These are phyloP conservation scores for Lasiosphaeris hirsuta DNA, from an alignment of 495 filamentous ascomycete genomes.

Conservation along the genomic window DNA sequence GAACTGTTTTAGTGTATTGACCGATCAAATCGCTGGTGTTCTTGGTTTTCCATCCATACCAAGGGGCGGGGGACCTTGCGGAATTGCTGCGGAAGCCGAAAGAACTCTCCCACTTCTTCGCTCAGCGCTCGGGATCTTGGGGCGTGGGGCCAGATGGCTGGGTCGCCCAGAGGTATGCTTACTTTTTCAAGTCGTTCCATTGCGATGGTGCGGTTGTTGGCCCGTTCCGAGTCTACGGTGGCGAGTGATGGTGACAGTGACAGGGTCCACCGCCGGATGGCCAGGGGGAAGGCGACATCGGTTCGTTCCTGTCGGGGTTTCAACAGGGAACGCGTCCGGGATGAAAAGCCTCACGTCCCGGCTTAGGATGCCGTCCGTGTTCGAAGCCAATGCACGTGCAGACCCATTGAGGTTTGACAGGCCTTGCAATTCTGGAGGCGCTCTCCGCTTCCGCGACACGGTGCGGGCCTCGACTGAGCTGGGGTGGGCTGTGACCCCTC, in stretches of 20 bases:
- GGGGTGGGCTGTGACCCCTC: not conserved
- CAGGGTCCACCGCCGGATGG: not conserved
- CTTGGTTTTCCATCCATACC: too few relatives aligned
- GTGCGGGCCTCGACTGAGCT: slow-evolving; percentile 4
- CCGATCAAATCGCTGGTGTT: too few relatives aligned
- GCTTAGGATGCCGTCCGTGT: slow-evolving; percentile 2
- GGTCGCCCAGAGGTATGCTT: not conserved
- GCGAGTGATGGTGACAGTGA: slow-evolving; percentile 5
- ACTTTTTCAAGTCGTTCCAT: slow-evolving; percentile 7
- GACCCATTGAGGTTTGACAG: not conserved
- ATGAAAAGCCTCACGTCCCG: not conserved
- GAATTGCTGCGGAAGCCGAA: too few relatives aligned
- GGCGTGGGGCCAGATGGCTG: not conserved
- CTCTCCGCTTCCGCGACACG: slow-evolving; percentile 14
- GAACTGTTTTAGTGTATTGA: too few relatives aligned
- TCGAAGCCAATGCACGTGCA: slow-evolving; percentile 9
- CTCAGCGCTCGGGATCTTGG: not conserved
- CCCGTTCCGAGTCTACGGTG: slow-evolving; percentile 4
- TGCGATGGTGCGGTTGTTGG: slow-evolving; percentile 7
- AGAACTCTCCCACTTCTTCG: too few relatives aligned
- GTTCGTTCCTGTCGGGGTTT: not conserved
- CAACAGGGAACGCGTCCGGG: slow-evolving; percentile 2
- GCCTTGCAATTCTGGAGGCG: slow-evolving; percentile 4
- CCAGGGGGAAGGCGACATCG: not conserved
- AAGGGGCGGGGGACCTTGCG: too few relatives aligned